Conservation (phyloP, 306 rosid genomes). For the Malus fusca region DNA sequence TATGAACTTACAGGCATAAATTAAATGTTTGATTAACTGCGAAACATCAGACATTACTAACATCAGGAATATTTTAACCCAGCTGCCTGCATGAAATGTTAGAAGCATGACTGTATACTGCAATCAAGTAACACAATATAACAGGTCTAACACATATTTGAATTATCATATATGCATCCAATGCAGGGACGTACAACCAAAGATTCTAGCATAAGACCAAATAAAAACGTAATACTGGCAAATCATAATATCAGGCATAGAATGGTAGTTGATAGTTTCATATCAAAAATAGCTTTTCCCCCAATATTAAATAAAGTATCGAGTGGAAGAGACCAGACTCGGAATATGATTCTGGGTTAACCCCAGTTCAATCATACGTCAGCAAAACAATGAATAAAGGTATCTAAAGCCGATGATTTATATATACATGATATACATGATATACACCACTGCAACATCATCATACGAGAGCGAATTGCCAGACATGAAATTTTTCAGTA, state of each 20-base stretch:
- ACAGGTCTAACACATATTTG: not conserved
- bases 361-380: not conserved
- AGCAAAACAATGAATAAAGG: not conserved
- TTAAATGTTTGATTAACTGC: conserved; percentile 10
- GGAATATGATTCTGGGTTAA: not conserved
- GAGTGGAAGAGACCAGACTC: not conserved
- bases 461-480: not conserved
- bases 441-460: not conserved
- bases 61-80: conserved; percentile 18
- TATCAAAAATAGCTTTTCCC: not conserved
- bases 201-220: not conserved
- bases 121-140: not conserved
- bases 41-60: conserved; percentile 20
- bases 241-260: not conserved
- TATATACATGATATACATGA: no score
- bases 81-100: conserved; percentile 21
- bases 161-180: not conserved
- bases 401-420: no score
- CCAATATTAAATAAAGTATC: not conserved
- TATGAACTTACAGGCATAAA: conserved; percentile 16
- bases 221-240: not conserved
- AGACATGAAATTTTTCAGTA: not conserved
- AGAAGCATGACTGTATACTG: not conserved
- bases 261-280: not conserved
- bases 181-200: not conserved